Evolutionary conservation across 345 rosid genomes (phyloP).

Genomic region (Orychophragmus violaceus): DNA sequence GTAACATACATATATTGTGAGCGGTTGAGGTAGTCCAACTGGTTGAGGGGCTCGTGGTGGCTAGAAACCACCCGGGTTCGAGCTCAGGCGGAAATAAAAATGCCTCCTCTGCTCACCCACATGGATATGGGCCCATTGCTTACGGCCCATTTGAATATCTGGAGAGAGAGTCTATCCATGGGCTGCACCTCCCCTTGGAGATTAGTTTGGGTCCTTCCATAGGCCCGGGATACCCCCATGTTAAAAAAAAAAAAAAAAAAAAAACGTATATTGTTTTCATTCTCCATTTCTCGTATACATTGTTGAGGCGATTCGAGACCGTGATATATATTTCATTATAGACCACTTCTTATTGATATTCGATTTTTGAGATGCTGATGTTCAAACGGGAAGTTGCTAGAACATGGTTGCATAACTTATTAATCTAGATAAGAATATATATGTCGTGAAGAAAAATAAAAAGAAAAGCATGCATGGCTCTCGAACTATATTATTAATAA

Average conservation of each 20-base stretch:
- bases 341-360: background rate
- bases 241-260: too few relatives aligned
- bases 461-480: background rate
- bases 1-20: background rate
- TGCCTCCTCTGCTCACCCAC: too few relatives aligned
- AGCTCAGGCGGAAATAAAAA: too few relatives aligned
- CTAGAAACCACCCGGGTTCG: too few relatives aligned
- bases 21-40: too few relatives aligned
- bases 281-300: background rate
- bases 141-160: too few relatives aligned
- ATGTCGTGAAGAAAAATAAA: background rate
- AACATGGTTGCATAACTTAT: background rate
- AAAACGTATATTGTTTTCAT: background rate
- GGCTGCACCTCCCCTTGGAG: too few relatives aligned
- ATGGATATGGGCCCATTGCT: too few relatives aligned
- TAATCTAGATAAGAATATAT: background rate
- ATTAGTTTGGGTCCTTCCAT: too few relatives aligned
- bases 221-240: too few relatives aligned
- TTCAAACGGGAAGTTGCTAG: background rate
- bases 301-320: slow-evolving; percentile 2
- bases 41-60: too few relatives aligned
- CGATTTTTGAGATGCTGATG: background rate
- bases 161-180: too few relatives aligned
- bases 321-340: background rate
- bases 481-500: background rate